Evolutionary conservation across 305 asterid genomes (phyloP), one percentile per base, ranked within the genome.

Genomic region (Vinca major): DNA sequence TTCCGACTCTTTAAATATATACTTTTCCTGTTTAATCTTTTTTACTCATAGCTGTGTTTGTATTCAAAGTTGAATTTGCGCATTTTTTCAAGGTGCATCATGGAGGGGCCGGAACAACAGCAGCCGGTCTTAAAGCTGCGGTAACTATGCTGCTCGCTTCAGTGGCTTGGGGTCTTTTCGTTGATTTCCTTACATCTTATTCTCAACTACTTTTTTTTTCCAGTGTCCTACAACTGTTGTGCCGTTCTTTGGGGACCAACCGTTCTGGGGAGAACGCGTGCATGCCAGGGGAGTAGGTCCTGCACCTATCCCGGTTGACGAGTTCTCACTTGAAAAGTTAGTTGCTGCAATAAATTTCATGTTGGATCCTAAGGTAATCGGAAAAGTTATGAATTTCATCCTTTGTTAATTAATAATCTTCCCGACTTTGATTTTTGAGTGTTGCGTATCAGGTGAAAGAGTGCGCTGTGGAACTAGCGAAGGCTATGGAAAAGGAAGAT

Each of bases 71-170:
- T 16, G 48, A 61, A 2, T 13, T 13, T 57, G 0, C 10, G 17
- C 41, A 63, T 63, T 71, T 62, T 74, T 57, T 26, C 48, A 78
- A 92, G 97, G 97, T 92, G 64, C 98, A 92, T 78, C 97, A 92
- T 72, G 98, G 97, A 64, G 98, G 98, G 63, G 98, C 98, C 43
- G 97, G 98, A 74, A 92, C 98, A 66, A 92, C 98, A 5, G 97
- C 98, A 57, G 97, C 98, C 19, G 95, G 98, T 68, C 96, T 92
- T 66, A 90, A 86, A 85, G 94, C 95, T 26, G 97, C 96, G 55
- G 97, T 90, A 85, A 63, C 51, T 49, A 13, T 41, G 71, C 20
- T 41, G 54, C 49, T 43, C 43, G 47, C 43, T 52, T n/a, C 53
- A 8, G 48, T 66, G 4, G n/a, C 58, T 71, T 67, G 62, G 14